Conservation (phyloP, 2,329 filamentous ascomycete species). For the Ceratocystis cacaofunesta region DNA sequence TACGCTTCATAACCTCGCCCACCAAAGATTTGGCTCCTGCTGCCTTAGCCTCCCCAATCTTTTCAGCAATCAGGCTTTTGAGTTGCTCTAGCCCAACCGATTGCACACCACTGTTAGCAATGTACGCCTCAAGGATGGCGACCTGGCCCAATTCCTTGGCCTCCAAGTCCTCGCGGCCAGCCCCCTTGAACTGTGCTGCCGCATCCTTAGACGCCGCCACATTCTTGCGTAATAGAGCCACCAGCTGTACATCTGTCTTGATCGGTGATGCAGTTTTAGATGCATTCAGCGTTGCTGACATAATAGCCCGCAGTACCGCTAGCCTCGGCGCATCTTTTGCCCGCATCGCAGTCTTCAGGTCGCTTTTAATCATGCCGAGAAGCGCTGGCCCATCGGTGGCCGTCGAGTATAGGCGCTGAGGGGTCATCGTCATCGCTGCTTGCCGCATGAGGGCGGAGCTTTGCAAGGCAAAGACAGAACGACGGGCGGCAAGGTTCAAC, state of each 20-base stretch:
- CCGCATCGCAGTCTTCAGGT: conserved; percentile 52
- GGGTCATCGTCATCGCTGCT: not conserved
- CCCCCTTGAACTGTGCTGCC: conserved; percentile 46
- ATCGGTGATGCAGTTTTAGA: conserved; percentile 60
- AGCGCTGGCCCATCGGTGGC: conserved; percentile 29
- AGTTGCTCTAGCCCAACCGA: conserved; percentile 45
- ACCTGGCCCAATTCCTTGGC: conserved; percentile 56
- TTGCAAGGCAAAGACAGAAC: not conserved
- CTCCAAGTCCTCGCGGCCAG: conserved; percentile 51
- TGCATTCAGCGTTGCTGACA: conserved; percentile 58
- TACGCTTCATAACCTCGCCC: conserved; percentile 48
- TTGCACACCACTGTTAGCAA: conserved; percentile 42
- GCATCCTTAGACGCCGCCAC: conserved; percentile 43
- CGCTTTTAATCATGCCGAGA: conserved; percentile 39
- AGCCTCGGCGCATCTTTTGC: conserved; percentile 50
- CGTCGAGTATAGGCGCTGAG: conserved; percentile 15
- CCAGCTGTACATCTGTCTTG: conserved; percentile 52
- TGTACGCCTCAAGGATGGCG: conserved; percentile 50
- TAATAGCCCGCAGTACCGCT: conserved; percentile 50
- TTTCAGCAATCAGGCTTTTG: conserved; percentile 34
- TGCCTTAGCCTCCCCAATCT: conserved; percentile 37
- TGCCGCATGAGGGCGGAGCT: not conserved
- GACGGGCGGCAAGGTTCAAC: conserved; percentile 18
- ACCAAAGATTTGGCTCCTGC: conserved; percentile 32
- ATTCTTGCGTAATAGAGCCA: conserved; percentile 51